Evolutionary conservation across 148 eudicot species (phyloP), one percentile per base, ranked within the genome.

Genomic region (Chenopodium quinoa): DNA sequence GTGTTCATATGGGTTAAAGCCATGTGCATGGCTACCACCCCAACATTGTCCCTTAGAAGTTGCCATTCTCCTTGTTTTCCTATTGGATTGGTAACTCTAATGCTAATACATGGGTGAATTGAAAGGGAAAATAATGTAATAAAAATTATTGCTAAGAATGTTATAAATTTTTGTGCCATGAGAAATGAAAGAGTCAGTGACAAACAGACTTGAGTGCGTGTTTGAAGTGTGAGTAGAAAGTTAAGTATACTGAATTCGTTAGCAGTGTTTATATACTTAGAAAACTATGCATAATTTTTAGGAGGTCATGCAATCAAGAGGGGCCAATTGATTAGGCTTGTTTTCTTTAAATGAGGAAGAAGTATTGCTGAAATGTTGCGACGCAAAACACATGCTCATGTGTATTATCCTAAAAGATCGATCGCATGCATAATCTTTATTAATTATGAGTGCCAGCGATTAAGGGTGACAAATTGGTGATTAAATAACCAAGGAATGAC

Each of bases 11-110:
- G 87, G 70, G 91, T 88, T 44, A 91, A 62, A 7, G 86, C 86
- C 94, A 91, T 91, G 76, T 91, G 94, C 92, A 91, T 91, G 14
- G 92, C 90, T 25, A 91, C 88, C 4, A 92, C 93, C 0, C 96
- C 96, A 0, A 88, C 83, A 83, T 80, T 91, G 71, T 87, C 88
- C 50, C 82, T 76, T 4, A 92, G 86, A 29, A 89, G 86, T 22
- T 85, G 84, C 96, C 96, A 92, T 67, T 87, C 60, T 11, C 84
- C 86, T 79, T 83, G 32, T 7, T 78, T 73, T 9, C 79, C 84
- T 77, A 77, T 82, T 3, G 60, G 2, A 50, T 58, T 65, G 29
- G 34, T 32, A 19, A 32, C 27, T 29, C 27, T 31, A 9, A 22
- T 37, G 60, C 31, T 48, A 47, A 60, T 14, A 17, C 69, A 77